Evolutionary conservation across 2,329 filamentous ascomycete species (phyloP).

Genomic region (Ascochyta rabiei): DNA sequence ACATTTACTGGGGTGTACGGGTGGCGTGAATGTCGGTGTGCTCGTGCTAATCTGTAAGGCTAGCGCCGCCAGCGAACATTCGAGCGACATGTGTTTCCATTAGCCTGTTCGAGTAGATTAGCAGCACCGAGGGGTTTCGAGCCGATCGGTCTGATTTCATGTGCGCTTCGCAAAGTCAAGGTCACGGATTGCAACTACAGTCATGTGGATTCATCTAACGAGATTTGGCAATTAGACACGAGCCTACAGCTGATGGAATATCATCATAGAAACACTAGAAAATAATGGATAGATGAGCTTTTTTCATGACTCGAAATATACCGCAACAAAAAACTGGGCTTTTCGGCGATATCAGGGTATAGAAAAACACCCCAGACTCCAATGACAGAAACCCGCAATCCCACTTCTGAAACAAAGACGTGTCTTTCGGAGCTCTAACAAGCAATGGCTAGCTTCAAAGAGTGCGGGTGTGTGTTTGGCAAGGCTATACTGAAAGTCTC

Average conservation of each 20-base stretch:
- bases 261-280: no score
- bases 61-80: conserved; percentile 10
- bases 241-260: neutral
- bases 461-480: no score
- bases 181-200: neutral
- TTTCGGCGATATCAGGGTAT: conserved; percentile 9
- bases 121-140: neutral
- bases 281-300: no score
- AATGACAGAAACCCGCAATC: neutral
- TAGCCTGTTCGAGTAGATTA: neutral
- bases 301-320: neutral
- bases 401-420: neutral
- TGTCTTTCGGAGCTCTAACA: no score
- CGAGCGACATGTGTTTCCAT: conserved; percentile 12
- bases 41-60: conserved; percentile 15
- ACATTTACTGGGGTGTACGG: conserved; percentile 11
- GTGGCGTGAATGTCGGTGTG: conserved; percentile 32
- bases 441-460: no score
- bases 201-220: neutral
- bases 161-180: no score
- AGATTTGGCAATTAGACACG: neutral
- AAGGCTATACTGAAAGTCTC: no score
- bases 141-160: neutral
- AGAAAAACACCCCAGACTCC: neutral
- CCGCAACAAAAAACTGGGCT: neutral